Base-by-base conservation (phyloP, 352 stramenopile species). In the Phytopythium montanum region DNA sequence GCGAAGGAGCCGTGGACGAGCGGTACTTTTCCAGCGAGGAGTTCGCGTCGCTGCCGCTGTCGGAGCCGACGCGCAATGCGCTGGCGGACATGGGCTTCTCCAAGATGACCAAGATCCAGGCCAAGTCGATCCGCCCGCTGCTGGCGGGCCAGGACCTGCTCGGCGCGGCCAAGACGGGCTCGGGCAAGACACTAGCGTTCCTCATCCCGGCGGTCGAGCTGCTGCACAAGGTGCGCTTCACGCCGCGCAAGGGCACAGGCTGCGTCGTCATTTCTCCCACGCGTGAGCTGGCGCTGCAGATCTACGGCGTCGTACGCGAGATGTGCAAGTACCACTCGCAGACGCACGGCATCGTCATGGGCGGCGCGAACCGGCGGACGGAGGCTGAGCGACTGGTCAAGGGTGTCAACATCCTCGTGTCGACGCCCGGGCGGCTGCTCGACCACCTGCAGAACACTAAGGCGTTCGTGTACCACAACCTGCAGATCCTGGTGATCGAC, bases 361-460 rank as follows among this genome's bases (percentile, higher is more conserved):
- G 97, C 46, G 97, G 97, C 57, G 96, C 97, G 21, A 99, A 99
- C 76, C 87, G 97, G 38, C 87, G 94, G 44, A 96, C 94, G 18
- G 96, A 99, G 76, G 95, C 96, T 3, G 95, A 99, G 62, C 81
- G 92, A 38, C 76, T 99, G 7, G 79, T 89, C 23, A 97, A 98
- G 64, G 92, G 92, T n/a, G 95, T 99, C 21, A 98, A 98, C 70
- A 97, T 99, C 56, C 59, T 99, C 8, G 93, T 99, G 56, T 96
- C 95, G 9, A 99, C 98, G 39, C 98, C 98, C 19, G 98, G 98
- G 29, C 85, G 98, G 42, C 81, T 99, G 42, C 79, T 99, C 29
- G 97, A 99, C 83, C 97, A 99, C 73, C 73, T 99, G 50, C 81
- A 92, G 61, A 99, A 99, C 85, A 99, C 97, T 10, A 98, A 98